Conservation (phyloP, 306 rosid species). For the Lathyrus aphaca region DNA sequence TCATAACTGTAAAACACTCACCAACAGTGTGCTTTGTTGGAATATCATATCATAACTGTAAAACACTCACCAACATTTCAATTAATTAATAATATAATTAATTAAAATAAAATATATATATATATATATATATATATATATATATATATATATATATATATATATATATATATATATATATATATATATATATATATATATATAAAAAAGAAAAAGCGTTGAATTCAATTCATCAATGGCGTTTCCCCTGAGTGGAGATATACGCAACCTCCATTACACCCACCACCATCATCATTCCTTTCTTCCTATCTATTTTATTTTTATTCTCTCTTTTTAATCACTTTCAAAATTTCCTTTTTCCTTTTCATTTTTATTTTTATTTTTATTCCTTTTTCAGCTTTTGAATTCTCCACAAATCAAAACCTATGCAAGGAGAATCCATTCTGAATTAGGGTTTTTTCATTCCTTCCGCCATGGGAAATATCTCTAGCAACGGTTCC, state of each 20-base stretch:
- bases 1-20: too few species aligned
- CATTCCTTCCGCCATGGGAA: conserved; percentile 59
- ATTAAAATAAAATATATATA: background rate
- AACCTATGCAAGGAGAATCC: background rate
- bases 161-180: too few species aligned
- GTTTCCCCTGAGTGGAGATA: conserved; percentile 34
- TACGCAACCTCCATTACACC: conserved; percentile 43
- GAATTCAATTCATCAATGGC: conserved; percentile 22
- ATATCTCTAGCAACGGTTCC: conserved; percentile 55
- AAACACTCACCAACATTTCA: background rate
- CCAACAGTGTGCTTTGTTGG: background rate
- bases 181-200: too few species aligned
- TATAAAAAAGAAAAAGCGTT: background rate
- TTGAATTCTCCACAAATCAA: background rate
- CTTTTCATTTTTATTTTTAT: background rate
- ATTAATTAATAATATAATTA: background rate
- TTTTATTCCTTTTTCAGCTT: background rate
- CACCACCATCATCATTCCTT: conserved; percentile 25
- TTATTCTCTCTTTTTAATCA: background rate
- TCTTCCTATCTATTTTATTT: background rate
- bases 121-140: too few species aligned
- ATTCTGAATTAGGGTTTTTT: conserved; percentile 27
- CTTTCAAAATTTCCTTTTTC: background rate
- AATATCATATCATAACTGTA: background rate
- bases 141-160: too few species aligned